Conservation (phyloP, 2,329 filamentous ascomycete genomes). For the Nannizziopsis arthrosporioides region DNA sequence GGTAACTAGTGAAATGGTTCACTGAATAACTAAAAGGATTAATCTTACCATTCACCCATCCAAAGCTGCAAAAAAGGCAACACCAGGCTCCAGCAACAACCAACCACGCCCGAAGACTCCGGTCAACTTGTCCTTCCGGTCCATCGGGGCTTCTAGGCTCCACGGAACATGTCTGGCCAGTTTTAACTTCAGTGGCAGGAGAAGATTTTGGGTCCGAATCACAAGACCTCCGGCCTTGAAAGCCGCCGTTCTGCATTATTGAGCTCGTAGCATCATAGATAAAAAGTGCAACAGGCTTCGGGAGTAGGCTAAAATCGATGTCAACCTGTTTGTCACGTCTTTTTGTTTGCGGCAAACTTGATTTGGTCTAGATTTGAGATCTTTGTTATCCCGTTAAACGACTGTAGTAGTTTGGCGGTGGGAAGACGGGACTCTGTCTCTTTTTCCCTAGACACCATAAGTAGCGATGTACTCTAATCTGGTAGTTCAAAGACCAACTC, state of each 20-base stretch:
- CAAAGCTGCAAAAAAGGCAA: slow-evolving; percentile 41
- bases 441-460: not conserved
- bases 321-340: not conserved
- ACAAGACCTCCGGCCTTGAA: not conserved
- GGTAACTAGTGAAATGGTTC: too few relatives aligned
- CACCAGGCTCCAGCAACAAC: slow-evolving; percentile 41
- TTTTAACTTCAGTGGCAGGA: not conserved
- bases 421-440: not conserved
- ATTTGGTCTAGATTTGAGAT: too few relatives aligned
- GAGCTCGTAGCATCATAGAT: not conserved
- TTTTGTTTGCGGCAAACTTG: too few relatives aligned
- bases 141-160: not conserved
- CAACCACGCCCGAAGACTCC: slow-evolving; percentile 21
- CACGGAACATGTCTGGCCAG: not conserved
- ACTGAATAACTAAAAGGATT: not conserved
- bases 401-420: not conserved
- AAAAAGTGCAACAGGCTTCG: not conserved
- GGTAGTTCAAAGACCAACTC: too few relatives aligned
- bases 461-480: too few relatives aligned
- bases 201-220: not conserved
- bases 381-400: not conserved
- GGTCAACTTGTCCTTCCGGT: not conserved
- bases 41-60: slow-evolving; percentile 39
- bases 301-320: not conserved
- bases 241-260: not conserved